Conservation (phyloP, 495 filamentous ascomycete species). For the Penicillium chermesinum region DNA sequence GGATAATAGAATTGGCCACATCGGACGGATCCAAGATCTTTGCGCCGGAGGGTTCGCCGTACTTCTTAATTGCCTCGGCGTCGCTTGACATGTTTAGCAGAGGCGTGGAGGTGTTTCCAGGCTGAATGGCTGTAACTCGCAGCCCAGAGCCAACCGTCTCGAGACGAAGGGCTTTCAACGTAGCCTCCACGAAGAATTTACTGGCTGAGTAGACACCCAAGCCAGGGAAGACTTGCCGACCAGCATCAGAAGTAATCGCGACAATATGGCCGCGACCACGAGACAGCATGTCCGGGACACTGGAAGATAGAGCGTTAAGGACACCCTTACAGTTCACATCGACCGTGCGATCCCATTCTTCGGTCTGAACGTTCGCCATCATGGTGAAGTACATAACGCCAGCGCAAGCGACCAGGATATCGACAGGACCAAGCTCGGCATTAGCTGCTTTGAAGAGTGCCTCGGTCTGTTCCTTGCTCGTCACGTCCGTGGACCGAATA, state of each 20-base stretch:
- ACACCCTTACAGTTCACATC: constrained; percentile 71
- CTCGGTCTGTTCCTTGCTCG: constrained; percentile 50
- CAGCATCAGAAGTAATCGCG: constrained; percentile 65
- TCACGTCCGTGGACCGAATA: constrained; percentile 56
- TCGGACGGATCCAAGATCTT: constrained; percentile 59
- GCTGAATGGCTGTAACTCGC: constrained; percentile 61
- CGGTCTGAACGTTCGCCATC: constrained; percentile 60
- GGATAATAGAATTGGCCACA: constrained; percentile 59
- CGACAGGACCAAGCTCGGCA: constrained; percentile 56
- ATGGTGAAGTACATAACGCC: constrained; percentile 74
- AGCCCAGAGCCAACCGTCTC: constrained; percentile 63
- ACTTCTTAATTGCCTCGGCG: constrained; percentile 63
- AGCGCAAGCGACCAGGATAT: constrained; percentile 63
- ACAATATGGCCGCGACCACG: constrained; percentile 59
- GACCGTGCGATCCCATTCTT: constrained; percentile 66
- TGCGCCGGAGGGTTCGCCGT: constrained; percentile 59
- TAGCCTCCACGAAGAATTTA: constrained; percentile 72
- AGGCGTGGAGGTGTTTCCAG: constrained; percentile 60
- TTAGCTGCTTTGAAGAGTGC: constrained; percentile 46
- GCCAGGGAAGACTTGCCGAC: constrained; percentile 66
- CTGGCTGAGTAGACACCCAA: constrained; percentile 66
- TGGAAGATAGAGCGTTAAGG: constrained; percentile 55
- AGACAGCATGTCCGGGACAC: constrained; percentile 57
- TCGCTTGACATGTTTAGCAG: constrained; percentile 62
- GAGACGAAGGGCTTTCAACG: constrained; percentile 58